Evolutionary conservation across 805 yeast species (phyloP).

Genomic region (Saccharomycopsis schoenii): DNA sequence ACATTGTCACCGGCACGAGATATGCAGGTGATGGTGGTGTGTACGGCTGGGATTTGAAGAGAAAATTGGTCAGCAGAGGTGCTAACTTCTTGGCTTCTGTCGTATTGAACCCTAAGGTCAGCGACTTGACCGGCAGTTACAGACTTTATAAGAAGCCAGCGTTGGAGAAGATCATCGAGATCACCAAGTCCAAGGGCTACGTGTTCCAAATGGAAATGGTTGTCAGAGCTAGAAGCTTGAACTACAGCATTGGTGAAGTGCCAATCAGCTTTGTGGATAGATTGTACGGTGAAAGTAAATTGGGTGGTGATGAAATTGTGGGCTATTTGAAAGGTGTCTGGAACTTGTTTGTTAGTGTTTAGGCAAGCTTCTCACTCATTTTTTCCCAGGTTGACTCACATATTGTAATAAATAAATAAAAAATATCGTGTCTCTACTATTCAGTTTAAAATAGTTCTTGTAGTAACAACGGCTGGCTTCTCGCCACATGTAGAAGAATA

Average conservation of each 20-base stretch:
- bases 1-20: conserved; percentile 43
- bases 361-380: conserved; percentile 5
- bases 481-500: too few relatives aligned
- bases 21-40: conserved; percentile 79
- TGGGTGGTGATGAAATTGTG: conserved; percentile 74
- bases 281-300: conserved; percentile 66
- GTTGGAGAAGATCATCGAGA: conserved; percentile 53
- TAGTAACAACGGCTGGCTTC: too few relatives aligned
- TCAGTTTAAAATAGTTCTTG: too few relatives aligned
- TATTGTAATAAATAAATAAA: too few relatives aligned
- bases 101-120: conserved; percentile 59
- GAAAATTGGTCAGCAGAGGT: conserved; percentile 69
- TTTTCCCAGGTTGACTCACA: too few relatives aligned
- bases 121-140: conserved; percentile 71
- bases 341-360: conserved; percentile 55
- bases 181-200: conserved; percentile 66
- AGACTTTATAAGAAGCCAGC: conserved; percentile 65
- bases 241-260: conserved; percentile 67
- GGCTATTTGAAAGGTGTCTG: conserved; percentile 72
- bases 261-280: conserved; percentile 74
- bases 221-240: conserved; percentile 69
- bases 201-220: conserved; percentile 87
- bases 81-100: conserved; percentile 71
- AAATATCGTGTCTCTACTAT: too few relatives aligned
- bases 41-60: conserved; percentile 74